Evolutionary conservation across 2,329 filamentous ascomycete species (phyloP).

Genomic region (Venturia oleaginea): DNA sequence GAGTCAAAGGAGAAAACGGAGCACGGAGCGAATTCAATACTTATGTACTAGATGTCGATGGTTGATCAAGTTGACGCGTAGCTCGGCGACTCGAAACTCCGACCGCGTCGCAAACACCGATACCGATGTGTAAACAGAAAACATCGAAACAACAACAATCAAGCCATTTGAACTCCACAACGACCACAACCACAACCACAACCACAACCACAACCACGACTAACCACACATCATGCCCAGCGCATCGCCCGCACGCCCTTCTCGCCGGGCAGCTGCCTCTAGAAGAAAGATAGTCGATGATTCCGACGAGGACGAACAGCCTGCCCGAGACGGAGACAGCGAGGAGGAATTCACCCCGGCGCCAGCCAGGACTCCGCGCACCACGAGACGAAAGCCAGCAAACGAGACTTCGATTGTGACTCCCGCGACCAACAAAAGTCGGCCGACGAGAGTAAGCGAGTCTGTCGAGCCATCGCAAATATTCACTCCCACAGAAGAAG

Average conservation of each 20-base stretch:
- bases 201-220: not conserved
- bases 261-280: slow-evolving; percentile 53
- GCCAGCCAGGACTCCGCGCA: slow-evolving; percentile 48
- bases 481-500: slow-evolving; percentile 46
- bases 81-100: not conserved
- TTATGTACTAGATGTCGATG: too few species aligned
- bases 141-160: not conserved
- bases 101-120: not conserved
- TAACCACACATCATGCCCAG: slow-evolving; percentile 26
- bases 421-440: slow-evolving; percentile 33
- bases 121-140: not conserved
- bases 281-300: slow-evolving; percentile 69
- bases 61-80: not conserved
- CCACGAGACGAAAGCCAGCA: slow-evolving; percentile 48
- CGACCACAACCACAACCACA: not conserved
- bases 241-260: slow-evolving; percentile 42
- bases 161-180: not conserved
- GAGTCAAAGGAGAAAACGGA: too few species aligned
- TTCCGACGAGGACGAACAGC: slow-evolving; percentile 63
- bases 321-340: slow-evolving; percentile 43
- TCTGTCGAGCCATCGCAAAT: slow-evolving; percentile 50
- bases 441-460: slow-evolving; percentile 40
- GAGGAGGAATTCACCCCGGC: slow-evolving; percentile 76
- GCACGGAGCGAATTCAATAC: too few species aligned
- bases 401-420: slow-evolving; percentile 34